These are phyloP conservation scores for Diplosphaera chodatii DNA, from an alignment of 139 green algal genomes.

Conservation along the genomic window DNA sequence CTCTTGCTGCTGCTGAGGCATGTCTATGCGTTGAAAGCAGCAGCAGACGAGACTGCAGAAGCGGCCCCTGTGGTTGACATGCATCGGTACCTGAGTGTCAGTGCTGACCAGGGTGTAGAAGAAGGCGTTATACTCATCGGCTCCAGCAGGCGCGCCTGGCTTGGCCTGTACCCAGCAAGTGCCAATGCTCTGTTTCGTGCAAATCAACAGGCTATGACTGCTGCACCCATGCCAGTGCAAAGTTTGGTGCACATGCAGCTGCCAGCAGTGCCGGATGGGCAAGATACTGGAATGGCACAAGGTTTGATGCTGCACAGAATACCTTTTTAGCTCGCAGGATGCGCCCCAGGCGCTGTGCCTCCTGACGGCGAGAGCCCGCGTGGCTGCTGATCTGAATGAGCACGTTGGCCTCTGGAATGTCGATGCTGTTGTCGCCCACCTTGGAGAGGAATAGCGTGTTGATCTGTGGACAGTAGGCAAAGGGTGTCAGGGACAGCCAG, in stretches of 20 bases:
- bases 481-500: background rate
- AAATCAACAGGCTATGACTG: no score
- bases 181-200: no score
- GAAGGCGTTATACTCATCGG: constrained; percentile 92
- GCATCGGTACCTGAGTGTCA: constrained; percentile 74
- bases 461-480: constrained; percentile 30
- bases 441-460: constrained; percentile 99
- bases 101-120: constrained; percentile 99
- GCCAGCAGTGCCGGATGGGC: no score
- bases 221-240: no score
- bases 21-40: no score
- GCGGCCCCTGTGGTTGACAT: no score
- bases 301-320: constrained; percentile 10
- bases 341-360: constrained; percentile 93
- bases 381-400: constrained; percentile 97
- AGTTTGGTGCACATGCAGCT: no score
- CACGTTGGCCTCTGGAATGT: constrained; percentile 99
- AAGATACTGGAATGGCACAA: no score
- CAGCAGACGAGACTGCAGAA: no score
- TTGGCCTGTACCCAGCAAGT: background rate
- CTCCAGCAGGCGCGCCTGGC: constrained; percentile 3
- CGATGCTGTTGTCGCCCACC: constrained; percentile 97
- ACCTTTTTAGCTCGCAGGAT: constrained; percentile 92
- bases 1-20: no score
- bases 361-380: constrained; percentile 86